A percentile compares a stretch with the other conserved stretches of the same genome.
These are phyloP conservation scores for Cryptococcus neoformans DNA, from an alignment of 1,284 basidiomycete genomes.

Conservation along the genomic window DNA sequence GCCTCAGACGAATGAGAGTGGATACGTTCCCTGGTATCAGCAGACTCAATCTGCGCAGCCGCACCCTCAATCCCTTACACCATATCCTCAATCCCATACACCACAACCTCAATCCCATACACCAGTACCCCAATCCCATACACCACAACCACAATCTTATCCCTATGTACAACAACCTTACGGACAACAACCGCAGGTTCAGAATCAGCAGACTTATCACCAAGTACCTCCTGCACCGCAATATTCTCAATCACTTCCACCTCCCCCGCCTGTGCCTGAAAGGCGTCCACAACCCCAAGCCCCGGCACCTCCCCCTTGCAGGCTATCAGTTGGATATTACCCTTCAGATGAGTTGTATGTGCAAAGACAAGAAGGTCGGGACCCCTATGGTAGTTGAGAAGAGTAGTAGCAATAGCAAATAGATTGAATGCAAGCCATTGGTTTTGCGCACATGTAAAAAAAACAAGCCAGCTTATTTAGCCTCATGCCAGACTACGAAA, in stretches of 20 bases:
- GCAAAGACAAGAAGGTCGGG: slow-evolving; percentile 1
- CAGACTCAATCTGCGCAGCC: slow-evolving; percentile 31
- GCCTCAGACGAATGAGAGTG: slow-evolving; percentile 8
- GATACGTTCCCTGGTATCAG: slow-evolving; percentile 45
- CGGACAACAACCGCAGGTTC: not conserved
- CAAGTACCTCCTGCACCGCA: slow-evolving; percentile 3
- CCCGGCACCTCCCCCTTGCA: slow-evolving; percentile 11
- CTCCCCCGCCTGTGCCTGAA: slow-evolving; percentile 15
- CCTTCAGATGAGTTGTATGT: slow-evolving; percentile 45
- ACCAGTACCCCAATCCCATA: not conserved
- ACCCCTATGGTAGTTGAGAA: no score
- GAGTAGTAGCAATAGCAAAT: no score
- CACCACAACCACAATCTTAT: not conserved
- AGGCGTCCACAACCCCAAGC: slow-evolving; percentile 9
- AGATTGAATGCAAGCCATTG: no score
- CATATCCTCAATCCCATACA: no score
- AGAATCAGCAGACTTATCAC: not conserved
- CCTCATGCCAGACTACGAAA: no score
- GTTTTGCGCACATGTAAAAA: no score
- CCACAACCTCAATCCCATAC: no score
- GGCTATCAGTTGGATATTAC: slow-evolving; percentile 33
- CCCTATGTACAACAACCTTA: slow-evolving; percentile 9
- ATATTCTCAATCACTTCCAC: slow-evolving; percentile 12
- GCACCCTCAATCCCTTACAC: no score
- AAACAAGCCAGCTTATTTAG: slow-evolving; percentile 4